These are phyloP conservation scores for Chrysoporthe deuterocubensis DNA, from an alignment of 2,329 filamentous ascomycete species.

Conservation along the genomic window DNA sequence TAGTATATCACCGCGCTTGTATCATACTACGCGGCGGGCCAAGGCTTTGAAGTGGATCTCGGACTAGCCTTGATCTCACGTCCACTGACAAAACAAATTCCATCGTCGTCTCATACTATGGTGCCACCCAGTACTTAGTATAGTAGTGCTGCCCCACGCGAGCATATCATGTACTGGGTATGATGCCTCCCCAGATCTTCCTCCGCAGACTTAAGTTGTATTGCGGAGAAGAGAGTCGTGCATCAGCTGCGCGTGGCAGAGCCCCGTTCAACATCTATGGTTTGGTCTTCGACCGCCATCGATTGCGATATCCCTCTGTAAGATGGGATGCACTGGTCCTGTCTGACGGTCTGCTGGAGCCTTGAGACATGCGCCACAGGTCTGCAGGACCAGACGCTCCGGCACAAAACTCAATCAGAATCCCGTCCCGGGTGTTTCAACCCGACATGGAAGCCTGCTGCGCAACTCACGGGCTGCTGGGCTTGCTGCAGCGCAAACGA, in stretches of 20 bases:
- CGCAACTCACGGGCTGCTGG: no score
- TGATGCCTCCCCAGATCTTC: not conserved
- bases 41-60: not conserved
- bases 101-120: slow-evolving; percentile 6
- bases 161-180: not conserved
- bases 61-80: slow-evolving; percentile 2
- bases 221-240: not conserved
- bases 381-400: no score
- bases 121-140: not conserved
- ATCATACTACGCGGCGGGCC: not conserved
- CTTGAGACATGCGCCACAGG: no score
- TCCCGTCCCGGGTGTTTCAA: not conserved
- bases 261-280: not conserved
- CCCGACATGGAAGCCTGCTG: not conserved
- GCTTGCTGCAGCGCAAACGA: not conserved
- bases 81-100: not conserved
- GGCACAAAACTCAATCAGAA: not conserved
- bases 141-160: not conserved
- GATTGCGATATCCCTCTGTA: not conserved
- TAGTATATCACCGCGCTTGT: not conserved
- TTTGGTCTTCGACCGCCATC: not conserved
- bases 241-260: not conserved
- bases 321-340: not conserved
- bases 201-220: not conserved
- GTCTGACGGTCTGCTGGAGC: no score